Percentiles rank a stretch among this genome's conserved stretches.
Evolutionary conservation across 257 asterid species (phyloP).

Genomic region (Gentiana macrophylla): DNA sequence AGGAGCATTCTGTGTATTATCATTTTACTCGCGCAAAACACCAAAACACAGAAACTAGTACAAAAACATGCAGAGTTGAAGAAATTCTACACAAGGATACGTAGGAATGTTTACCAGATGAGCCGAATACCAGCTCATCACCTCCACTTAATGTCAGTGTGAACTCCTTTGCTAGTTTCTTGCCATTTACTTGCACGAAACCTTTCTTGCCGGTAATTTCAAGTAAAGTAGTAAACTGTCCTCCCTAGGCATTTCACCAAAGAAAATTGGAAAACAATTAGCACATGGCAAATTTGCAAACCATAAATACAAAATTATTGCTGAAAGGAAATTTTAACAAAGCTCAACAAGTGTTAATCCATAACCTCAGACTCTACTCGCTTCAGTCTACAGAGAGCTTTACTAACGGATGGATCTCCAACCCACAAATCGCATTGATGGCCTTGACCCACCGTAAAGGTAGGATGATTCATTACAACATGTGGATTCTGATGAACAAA

Average conservation of each 20-base stretch:
- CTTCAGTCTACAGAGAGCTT: conserved; percentile 59
- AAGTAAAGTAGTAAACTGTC: conserved; percentile 49
- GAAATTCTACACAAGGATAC: conserved; percentile 53
- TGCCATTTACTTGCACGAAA: conserved; percentile 74
- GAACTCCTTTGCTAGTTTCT: conserved; percentile 45
- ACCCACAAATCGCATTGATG: conserved; percentile 53
- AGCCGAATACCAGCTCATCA: conserved; percentile 76
- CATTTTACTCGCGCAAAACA: too few relatives aligned
- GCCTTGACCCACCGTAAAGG: conserved; percentile 45
- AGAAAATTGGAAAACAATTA: conserved; percentile 4
- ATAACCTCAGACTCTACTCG: conserved; percentile 59
- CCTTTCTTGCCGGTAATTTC: conserved; percentile 84
- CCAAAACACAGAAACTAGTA: too few relatives aligned
- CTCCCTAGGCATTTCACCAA: conserved; percentile 32
- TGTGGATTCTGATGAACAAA: conserved; percentile 46
- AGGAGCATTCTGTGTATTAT: too few relatives aligned
- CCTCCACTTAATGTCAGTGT: conserved; percentile 61
- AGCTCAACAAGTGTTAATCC: background rate
- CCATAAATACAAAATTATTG: background rate
- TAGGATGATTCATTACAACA: conserved; percentile 42
- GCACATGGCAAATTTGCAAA: background rate
- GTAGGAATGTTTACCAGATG: conserved; percentile 56
- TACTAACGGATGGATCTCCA: conserved; percentile 58
- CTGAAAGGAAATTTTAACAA: background rate
- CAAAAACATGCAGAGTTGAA: background rate